Percentiles rank a stretch among this genome's conserved stretches.
Evolutionary conservation across 441 rosid genomes (phyloP).

Genomic region (Theobroma grandiflorum): DNA sequence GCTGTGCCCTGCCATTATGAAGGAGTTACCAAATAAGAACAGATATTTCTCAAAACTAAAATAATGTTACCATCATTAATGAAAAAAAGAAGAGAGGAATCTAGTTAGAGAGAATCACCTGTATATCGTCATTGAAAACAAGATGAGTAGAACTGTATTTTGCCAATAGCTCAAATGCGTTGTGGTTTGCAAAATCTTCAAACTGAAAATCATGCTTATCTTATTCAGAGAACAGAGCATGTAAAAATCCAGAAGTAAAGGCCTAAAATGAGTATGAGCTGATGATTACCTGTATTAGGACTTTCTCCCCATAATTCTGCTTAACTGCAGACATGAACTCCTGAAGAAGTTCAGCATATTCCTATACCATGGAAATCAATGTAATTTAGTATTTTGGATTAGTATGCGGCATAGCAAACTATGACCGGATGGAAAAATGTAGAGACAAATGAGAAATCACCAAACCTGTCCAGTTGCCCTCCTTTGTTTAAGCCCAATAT

Average conservation of each 20-base stretch:
- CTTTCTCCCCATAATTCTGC: constrained; percentile 88
- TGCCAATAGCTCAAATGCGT: constrained; percentile 74
- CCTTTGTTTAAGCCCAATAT: constrained; percentile 76
- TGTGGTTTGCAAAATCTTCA: constrained; percentile 97
- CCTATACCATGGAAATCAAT: constrained; percentile 47
- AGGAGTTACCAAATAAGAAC: background rate
- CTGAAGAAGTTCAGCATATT: constrained; percentile 73
- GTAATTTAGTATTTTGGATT: constrained; percentile 29
- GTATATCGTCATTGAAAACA: constrained; percentile 92
- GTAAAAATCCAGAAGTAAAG: constrained; percentile 13
- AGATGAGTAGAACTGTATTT: constrained; percentile 80
- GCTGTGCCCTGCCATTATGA: constrained; percentile 79
- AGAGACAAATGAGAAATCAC: constrained; percentile 18
- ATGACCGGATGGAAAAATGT: background rate
- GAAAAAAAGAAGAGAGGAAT: background rate
- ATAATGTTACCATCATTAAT: background rate
- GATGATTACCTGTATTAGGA: constrained; percentile 71
- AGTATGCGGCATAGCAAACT: background rate
- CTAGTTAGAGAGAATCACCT: constrained; percentile 45
- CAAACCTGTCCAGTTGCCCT: constrained; percentile 88
- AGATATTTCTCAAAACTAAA: constrained; percentile 28
- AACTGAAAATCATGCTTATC: constrained; percentile 56
- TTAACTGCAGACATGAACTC: constrained; percentile 92
- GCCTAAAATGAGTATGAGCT: background rate
- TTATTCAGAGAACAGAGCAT: constrained; percentile 11